A percentile compares a stretch with the other conserved stretches of the same genome.
These are phyloP conservation scores for Micractinium sp. DNA, from an alignment of 139 green algal species.

Conservation along the genomic window DNA sequence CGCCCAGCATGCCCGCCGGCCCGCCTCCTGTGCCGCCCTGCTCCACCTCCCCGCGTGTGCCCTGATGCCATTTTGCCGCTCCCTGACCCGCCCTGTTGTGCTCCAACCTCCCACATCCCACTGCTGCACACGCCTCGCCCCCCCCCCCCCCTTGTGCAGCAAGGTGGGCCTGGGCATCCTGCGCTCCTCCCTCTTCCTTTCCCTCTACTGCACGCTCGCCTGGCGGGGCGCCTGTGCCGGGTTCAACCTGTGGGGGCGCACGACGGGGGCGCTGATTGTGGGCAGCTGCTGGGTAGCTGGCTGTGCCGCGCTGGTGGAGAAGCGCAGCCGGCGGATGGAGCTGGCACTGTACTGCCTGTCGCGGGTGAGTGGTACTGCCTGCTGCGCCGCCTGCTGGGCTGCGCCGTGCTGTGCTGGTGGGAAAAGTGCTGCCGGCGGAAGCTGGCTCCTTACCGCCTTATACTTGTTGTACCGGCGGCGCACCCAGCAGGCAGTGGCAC, in stretches of 20 bases:
- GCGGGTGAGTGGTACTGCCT: conserved; percentile 39
- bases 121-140: not conserved
- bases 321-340: conserved; percentile 95
- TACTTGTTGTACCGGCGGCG: too few species aligned
- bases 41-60: too few species aligned
- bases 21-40: not conserved
- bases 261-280: conserved; percentile 59
- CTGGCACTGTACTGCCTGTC: conserved; percentile 89
- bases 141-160: not conserved
- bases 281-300: conserved; percentile 64
- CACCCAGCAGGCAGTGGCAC: not conserved
- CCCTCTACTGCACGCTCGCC: conserved; percentile 79
- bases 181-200: conserved; percentile 89
- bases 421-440: not conserved
- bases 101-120: too few species aligned
- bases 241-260: conserved; percentile 45
- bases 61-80: not conserved
- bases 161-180: conserved; percentile 63
- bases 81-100: too few species aligned
- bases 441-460: too few species aligned
- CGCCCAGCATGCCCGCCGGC: not conserved
- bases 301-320: conserved; percentile 87
- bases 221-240: conserved; percentile 72
- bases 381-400: not conserved
- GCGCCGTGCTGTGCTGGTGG: not conserved